Base-by-base conservation (phyloP, 73 alveolate species). In the Durusdinium trenchii region DNA sequence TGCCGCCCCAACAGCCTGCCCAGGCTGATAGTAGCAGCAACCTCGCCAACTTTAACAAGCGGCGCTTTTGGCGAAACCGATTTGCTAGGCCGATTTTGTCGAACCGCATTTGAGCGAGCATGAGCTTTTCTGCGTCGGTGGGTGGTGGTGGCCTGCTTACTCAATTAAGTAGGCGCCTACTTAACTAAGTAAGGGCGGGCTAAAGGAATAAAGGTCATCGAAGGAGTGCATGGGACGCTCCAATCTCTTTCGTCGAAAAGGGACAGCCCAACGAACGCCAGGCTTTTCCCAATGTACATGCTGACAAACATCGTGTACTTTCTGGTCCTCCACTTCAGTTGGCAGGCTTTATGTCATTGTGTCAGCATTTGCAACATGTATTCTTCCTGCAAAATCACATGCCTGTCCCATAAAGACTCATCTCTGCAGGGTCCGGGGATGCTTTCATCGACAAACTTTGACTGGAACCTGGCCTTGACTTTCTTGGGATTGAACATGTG, bases 271-370 rank as follows among this genome's bases (percentile, higher is more conserved):
- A 67, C 18, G 36, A 18, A 6, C 26, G 94, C 60, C 78, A 91
- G 98, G 98, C 98, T 91, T 18, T 91, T 91, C 61, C 98, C 98
- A 42, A 91, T 91, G 98, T 91, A 91, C 90, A 71, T 91, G 98
- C 60, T 91, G 98, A 91, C 98, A 87, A 91, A 91, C 78, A 48
- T 57, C 52, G n/a, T 48, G 7, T 69, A 16, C 78, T 91, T 91
- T 52, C 32, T 50, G 78, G 85, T 71, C 57, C 45, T 69, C 54
- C 98, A 78, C 89, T 48, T 23, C 67, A 50, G 38, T 30, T 48
- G 48, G 71, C 6, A 78, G 89, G 89, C 89, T 45, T 2, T 36
- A 35, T 35, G 0, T 64, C 78, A 51, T 51, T 28, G 32, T 6
- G 50, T 35, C 79, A 7, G 6, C 73, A 60, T 60, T 60, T 60